Percentiles rank a stretch among this genome's conserved stretches.
phyloP scores from a whole-genome alignment of 2,329 filamentous ascomycete species.

The Phyllosticta citriasiana region DNA sequence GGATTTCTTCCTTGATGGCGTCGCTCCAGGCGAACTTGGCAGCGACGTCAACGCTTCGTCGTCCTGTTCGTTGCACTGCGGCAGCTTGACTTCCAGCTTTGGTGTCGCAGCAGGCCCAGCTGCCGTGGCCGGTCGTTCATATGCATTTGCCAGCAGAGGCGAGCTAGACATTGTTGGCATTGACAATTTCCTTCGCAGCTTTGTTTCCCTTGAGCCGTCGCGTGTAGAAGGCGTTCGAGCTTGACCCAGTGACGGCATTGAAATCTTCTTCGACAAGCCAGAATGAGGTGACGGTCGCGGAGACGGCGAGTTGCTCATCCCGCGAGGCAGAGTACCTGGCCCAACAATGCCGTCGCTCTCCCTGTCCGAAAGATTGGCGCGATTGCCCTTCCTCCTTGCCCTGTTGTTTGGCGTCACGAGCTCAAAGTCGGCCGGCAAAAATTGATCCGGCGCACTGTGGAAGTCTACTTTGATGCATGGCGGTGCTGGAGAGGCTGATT shows the following conservation, averaged over 20 bases:
- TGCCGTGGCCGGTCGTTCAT: background rate
- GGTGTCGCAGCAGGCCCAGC: background rate
- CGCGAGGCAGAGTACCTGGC: constrained; percentile 3
- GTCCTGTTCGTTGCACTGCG: background rate
- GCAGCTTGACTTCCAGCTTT: background rate
- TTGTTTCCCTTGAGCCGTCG: background rate
- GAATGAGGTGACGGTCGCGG: constrained; percentile 1
- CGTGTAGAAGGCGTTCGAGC: background rate
- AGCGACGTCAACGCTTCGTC: background rate
- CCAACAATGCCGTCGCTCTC: constrained; percentile 1
- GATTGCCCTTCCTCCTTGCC: background rate
- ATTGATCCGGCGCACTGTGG: constrained; percentile 37
- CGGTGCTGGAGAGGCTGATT: constrained; percentile 10
- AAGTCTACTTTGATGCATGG: constrained; percentile 29
- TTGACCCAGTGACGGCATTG: constrained; percentile 3
- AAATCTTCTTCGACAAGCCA: constrained; percentile 3
- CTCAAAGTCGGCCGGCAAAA: constrained; percentile 40
- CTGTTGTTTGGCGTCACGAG: constrained; percentile 14
- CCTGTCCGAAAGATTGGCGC: constrained; percentile 2
- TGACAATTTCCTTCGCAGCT: background rate
- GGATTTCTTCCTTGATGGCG: background rate
- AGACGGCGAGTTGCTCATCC: constrained; percentile 4
- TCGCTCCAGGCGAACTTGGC: background rate
- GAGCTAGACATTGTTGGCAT: background rate
- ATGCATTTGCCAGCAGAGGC: background rate